Percentiles rank a stretch among this genome's conserved stretches.
These are phyloP conservation scores for Comarum palustre DNA, from an alignment of 306 rosid species.

Conservation along the genomic window DNA sequence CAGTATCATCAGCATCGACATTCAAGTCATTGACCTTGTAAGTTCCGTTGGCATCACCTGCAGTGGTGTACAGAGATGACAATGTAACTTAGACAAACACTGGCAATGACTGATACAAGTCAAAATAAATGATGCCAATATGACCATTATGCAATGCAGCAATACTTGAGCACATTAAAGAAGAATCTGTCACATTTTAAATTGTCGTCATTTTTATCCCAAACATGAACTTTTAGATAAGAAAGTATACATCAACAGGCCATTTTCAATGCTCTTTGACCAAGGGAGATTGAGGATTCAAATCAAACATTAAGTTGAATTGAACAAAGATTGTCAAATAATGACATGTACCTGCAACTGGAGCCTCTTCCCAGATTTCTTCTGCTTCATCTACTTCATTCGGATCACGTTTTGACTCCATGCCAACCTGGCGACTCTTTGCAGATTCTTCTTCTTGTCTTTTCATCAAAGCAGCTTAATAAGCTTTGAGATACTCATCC, in stretches of 20 bases:
- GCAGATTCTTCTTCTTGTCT: constrained; percentile 72
- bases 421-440: constrained; percentile 61
- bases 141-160: not conserved
- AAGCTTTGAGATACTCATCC: constrained; percentile 90
- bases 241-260: not conserved
- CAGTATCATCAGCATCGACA: constrained; percentile 60
- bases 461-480: constrained; percentile 73
- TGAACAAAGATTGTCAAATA: constrained; percentile 21
- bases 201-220: not conserved
- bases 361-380: constrained; percentile 78
- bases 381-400: constrained; percentile 20
- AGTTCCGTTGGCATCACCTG: constrained; percentile 57
- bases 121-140: not conserved
- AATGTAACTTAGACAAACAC: not conserved
- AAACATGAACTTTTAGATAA: not conserved
- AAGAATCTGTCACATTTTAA: not conserved
- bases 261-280: not conserved
- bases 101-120: not conserved
- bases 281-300: not conserved
- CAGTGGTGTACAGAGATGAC: constrained; percentile 2
- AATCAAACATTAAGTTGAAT: not conserved
- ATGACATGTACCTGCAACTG: constrained; percentile 47
- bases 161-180: not conserved
- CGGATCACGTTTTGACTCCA: constrained; percentile 62
- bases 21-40: constrained; percentile 80